phyloP scores from a whole-genome alignment of 2,329 filamentous ascomycete species.

The Fusarium redolens region DNA sequence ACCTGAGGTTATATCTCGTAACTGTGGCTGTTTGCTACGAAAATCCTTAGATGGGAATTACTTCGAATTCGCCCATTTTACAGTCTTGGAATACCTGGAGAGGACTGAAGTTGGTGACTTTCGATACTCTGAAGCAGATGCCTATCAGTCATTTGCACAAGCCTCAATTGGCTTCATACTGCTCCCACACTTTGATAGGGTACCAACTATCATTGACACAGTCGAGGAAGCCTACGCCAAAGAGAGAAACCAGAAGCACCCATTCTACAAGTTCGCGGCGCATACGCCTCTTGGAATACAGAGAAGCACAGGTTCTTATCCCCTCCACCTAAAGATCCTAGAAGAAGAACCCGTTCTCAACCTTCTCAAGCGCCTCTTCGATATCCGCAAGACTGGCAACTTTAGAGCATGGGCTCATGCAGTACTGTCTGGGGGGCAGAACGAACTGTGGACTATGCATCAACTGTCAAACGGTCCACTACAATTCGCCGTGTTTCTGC shows the following conservation, averaged over 20 bases:
- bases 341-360: neutral
- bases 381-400: neutral
- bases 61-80: conserved; percentile 24
- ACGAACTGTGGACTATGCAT: neutral
- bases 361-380: neutral
- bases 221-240: neutral
- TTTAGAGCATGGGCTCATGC: neutral
- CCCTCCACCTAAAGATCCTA: neutral
- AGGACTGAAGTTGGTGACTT: neutral
- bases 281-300: neutral
- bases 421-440: neutral
- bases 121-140: neutral
- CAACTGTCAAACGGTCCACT: neutral
- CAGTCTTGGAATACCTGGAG: conserved; percentile 19
- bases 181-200: neutral
- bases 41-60: neutral
- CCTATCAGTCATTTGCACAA: neutral
- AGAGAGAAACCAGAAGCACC: neutral
- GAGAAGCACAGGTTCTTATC: neutral
- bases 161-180: neutral
- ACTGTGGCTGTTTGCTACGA: conserved; percentile 6
- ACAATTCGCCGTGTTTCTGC: too few relatives aligned
- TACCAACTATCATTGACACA: neutral
- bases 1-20: neutral
- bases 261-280: neutral